Conservation (phyloP, 441 rosid genomes). For the Caryocar brasiliense region DNA sequence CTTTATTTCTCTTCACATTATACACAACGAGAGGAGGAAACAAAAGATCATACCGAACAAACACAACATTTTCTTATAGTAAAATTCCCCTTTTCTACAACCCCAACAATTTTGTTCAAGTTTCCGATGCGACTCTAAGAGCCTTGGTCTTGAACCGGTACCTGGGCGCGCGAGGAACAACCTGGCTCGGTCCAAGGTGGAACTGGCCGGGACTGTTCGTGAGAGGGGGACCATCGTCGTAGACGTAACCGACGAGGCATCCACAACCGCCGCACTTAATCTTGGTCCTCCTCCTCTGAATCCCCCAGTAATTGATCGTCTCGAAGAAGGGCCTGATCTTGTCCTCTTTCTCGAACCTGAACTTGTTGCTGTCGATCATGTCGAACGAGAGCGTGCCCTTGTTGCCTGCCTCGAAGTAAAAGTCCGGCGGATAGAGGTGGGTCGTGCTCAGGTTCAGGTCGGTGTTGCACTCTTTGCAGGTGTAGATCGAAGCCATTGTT, state of each 20-base stretch:
- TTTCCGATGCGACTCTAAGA: conserved; percentile 45
- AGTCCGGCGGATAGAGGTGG: conserved; percentile 56
- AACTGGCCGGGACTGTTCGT: conserved; percentile 61
- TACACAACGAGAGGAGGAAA: no score
- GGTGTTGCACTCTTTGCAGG: conserved; percentile 64
- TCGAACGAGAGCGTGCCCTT: conserved; percentile 73
- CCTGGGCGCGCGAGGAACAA: conserved; percentile 67
- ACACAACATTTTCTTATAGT: no score
- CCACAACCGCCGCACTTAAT: conserved; percentile 64
- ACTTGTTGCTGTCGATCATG: conserved; percentile 48
- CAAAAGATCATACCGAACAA: no score
- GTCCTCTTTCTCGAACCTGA: conserved; percentile 72
- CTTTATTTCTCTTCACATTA: no score
- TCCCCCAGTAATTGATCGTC: conserved; percentile 83
- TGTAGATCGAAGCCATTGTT: conserved; percentile 53
- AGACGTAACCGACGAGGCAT: conserved; percentile 50
- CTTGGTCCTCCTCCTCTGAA: conserved; percentile 62
- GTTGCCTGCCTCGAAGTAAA: conserved; percentile 95
- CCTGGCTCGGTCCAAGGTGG: conserved; percentile 87
- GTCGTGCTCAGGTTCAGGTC: conserved; percentile 49
- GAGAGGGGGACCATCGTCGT: conserved; percentile 85
- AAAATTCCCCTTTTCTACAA: no score
- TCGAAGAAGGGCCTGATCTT: conserved; percentile 79
- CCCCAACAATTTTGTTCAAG: conserved; percentile 20
- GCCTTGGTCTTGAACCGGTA: conserved; percentile 73